Percentiles rank a stretch among this genome's conserved stretches.
phyloP scores from a whole-genome alignment of 2,329 filamentous ascomycete genomes.

The Apiospora hydei region DNA sequence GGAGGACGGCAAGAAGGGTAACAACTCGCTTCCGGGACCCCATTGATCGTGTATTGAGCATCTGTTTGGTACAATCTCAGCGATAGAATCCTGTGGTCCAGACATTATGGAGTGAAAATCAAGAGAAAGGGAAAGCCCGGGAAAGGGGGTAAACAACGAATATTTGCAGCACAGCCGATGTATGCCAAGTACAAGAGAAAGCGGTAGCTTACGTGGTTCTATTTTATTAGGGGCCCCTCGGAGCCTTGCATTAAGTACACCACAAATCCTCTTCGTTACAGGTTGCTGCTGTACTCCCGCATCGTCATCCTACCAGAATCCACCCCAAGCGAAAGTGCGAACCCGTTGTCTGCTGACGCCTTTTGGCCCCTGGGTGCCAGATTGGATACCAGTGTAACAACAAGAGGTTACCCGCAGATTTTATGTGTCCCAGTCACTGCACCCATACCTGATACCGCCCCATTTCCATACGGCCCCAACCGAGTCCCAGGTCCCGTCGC shows the following conservation, averaged over 20 bases:
- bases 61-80: background rate
- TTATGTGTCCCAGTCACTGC: too few species aligned
- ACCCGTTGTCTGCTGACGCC: background rate
- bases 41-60: background rate
- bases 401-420: too few species aligned
- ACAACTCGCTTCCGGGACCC: background rate
- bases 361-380: background rate
- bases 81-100: background rate
- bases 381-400: too few species aligned
- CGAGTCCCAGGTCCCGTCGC: too few species aligned
- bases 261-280: background rate
- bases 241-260: background rate
- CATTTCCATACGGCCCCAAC: too few species aligned
- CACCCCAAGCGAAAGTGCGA: background rate
- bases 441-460: too few species aligned
- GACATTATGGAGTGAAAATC: background rate
- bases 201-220: background rate
- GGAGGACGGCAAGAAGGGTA: background rate
- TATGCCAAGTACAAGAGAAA: background rate
- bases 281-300: background rate
- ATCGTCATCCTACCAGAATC: background rate
- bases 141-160: background rate
- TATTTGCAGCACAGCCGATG: background rate
- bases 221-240: accelerated
- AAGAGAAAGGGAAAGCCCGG: background rate